A percentile compares a stretch with the other conserved stretches of the same genome.
phyloP scores from a whole-genome alignment of 805 yeast species.

The Scheffersomyces ergatensis region DNA sequence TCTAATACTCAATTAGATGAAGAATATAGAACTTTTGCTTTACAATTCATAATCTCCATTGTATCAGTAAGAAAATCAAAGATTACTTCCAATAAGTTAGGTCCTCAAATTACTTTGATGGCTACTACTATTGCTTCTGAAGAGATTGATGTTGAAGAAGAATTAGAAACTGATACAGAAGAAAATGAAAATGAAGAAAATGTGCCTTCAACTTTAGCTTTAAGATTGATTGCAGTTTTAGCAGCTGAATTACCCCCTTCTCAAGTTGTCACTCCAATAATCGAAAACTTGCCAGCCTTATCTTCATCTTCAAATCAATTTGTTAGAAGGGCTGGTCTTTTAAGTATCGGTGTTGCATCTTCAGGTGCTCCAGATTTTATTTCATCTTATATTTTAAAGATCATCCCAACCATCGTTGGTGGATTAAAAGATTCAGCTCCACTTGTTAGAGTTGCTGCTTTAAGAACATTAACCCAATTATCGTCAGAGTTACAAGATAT shows the following conservation, averaged over 20 bases:
- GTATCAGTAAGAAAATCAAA: constrained; percentile 79
- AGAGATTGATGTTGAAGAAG: constrained; percentile 70
- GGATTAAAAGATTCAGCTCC: constrained; percentile 78
- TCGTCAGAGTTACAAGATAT: constrained; percentile 82
- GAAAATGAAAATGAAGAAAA: constrained; percentile 93
- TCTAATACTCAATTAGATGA: constrained; percentile 64
- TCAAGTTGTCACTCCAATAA: constrained; percentile 80
- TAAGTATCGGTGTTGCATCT: constrained; percentile 78
- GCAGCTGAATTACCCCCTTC: constrained; percentile 87
- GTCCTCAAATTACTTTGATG: constrained; percentile 71
- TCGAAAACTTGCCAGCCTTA: constrained; percentile 59
- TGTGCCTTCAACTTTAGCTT: constrained; percentile 72
- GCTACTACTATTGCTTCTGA: constrained; percentile 79
- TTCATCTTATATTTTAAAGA: constrained; percentile 67
- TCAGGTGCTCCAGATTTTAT: constrained; percentile 94
- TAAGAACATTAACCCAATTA: constrained; percentile 74
- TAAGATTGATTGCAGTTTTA: constrained; percentile 74
- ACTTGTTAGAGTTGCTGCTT: constrained; percentile 80
- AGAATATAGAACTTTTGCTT: constrained; percentile 78
- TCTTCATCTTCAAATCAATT: constrained; percentile 58
- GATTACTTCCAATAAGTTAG: constrained; percentile 75
- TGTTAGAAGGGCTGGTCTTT: constrained; percentile 84
- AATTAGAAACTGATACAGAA: constrained; percentile 75
- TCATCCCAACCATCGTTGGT: constrained; percentile 67
- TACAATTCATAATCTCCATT: constrained; percentile 79